Conservation (phyloP, 257 asterid species). For the Forsythia suspensa region DNA sequence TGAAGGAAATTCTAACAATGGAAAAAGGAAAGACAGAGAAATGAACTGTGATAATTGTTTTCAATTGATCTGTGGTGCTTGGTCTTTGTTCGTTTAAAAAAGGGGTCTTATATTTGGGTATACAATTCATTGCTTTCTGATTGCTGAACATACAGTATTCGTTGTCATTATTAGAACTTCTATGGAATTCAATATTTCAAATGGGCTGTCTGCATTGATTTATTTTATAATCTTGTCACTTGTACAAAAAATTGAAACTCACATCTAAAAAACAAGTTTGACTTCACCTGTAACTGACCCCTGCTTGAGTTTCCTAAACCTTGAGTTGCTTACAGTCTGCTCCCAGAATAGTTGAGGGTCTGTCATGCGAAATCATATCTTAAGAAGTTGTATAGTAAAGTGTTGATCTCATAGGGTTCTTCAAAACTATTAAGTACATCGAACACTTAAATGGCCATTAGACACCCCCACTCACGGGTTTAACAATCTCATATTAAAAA, state of each 20-base stretch:
- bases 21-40: background rate
- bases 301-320: background rate
- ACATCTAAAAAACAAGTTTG: background rate
- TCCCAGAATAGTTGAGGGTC: background rate
- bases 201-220: background rate
- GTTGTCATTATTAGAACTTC: background rate
- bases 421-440: background rate
- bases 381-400: background rate
- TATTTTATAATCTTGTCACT: background rate
- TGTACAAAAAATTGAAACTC: background rate
- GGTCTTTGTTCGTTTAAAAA: background rate
- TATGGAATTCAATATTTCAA: background rate
- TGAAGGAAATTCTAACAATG: background rate
- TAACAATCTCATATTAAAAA: background rate
- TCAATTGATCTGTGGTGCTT: background rate
- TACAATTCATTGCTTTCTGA: background rate
- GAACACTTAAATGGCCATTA: background rate
- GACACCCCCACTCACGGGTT: background rate
- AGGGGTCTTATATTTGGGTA: background rate
- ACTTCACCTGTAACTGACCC: background rate
- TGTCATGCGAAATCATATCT: background rate
- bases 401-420: background rate
- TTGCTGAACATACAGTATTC: background rate
- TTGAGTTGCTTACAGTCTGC: background rate
- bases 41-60: background rate